phyloP scores from a whole-genome alignment of 2,329 filamentous ascomycete genomes.

The Neonectria hederae region DNA sequence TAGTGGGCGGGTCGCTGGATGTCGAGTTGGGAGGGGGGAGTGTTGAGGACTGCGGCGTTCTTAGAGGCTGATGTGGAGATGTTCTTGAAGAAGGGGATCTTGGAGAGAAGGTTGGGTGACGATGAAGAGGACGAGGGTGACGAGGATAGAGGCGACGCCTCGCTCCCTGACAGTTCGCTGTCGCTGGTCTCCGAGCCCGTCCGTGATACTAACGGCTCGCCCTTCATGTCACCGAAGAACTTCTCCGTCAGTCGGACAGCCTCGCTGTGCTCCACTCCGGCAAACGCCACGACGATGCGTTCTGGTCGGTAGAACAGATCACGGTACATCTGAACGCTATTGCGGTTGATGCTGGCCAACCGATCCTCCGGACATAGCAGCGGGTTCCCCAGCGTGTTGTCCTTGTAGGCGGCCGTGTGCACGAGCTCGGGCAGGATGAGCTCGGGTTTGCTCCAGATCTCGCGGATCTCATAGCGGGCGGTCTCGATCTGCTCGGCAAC shows the following conservation, averaged over 20 bases:
- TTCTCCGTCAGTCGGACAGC: slow-evolving; percentile 83
- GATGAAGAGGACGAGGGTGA: slow-evolving; percentile 50
- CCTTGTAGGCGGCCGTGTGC: slow-evolving; percentile 94
- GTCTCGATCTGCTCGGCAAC: slow-evolving; percentile 88
- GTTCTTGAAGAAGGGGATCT: slow-evolving; percentile 90
- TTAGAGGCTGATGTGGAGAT: slow-evolving; percentile 78
- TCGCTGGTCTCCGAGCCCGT: slow-evolving; percentile 68
- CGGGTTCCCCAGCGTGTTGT: slow-evolving; percentile 95
- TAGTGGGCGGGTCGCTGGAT: slow-evolving; percentile 78
- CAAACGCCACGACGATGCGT: slow-evolving; percentile 93
- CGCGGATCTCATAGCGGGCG: slow-evolving; percentile 92
- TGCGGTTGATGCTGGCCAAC: slow-evolving; percentile 76
- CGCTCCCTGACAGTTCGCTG: slow-evolving; percentile 47
- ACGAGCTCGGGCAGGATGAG: slow-evolving; percentile 94
- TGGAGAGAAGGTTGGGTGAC: slow-evolving; percentile 76
- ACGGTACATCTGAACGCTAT: slow-evolving; percentile 80
- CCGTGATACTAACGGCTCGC: slow-evolving; percentile 59
- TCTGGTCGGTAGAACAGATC: slow-evolving; percentile 88
- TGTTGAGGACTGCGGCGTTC: slow-evolving; percentile 65
- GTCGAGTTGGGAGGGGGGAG: slow-evolving; percentile 60
- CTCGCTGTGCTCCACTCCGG: slow-evolving; percentile 83
- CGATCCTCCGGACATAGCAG: slow-evolving; percentile 89
- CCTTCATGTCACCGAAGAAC: slow-evolving; percentile 92
- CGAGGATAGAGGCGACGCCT: slow-evolving; percentile 46
- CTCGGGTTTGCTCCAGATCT: slow-evolving; percentile 98